A percentile compares a stretch with the other conserved stretches of the same genome.
These are phyloP conservation scores for Violaceomyces palustris DNA, from an alignment of 1,284 basidiomycete species.

Conservation along the genomic window DNA sequence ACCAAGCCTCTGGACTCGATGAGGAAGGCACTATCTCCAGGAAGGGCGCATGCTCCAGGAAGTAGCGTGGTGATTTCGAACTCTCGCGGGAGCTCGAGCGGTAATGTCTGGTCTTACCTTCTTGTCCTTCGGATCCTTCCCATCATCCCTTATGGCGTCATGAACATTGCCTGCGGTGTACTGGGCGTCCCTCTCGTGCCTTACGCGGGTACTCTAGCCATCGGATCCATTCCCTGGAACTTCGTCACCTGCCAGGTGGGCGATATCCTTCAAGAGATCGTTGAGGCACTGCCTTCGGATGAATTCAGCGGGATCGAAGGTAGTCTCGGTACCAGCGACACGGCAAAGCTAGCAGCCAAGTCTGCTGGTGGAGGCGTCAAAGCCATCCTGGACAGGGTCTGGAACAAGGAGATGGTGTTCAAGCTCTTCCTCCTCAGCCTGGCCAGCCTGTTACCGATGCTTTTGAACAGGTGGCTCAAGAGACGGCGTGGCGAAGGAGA, in stretches of 20 bases:
- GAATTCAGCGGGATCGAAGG: constrained; percentile 3
- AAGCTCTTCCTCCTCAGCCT: constrained; percentile 36
- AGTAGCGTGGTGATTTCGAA: constrained; percentile 27
- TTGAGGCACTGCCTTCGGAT: constrained; percentile 27
- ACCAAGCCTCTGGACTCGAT: constrained; percentile 44
- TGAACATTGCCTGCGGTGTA: constrained; percentile 51
- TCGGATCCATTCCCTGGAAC: constrained; percentile 51
- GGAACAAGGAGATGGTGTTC: constrained; percentile 43
- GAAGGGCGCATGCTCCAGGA: constrained; percentile 15
- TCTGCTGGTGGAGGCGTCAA: constrained; percentile 33
- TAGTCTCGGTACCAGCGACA: not conserved
- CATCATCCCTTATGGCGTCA: constrained; percentile 49
- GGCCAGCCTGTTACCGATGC: constrained; percentile 36
- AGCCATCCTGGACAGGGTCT: constrained; percentile 35
- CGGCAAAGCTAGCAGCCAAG: not conserved
- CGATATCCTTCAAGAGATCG: constrained; percentile 46
- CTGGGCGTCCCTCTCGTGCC: constrained; percentile 47
- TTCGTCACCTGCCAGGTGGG: constrained; percentile 49
- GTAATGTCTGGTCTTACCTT: constrained; percentile 45
- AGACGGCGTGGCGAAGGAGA: constrained; percentile 5
- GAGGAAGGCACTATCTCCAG: constrained; percentile 34
- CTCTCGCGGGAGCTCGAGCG: constrained; percentile 4
- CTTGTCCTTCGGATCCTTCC: constrained; percentile 48
- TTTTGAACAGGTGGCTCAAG: constrained; percentile 31
- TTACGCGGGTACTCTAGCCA: constrained; percentile 38